phyloP scores from a whole-genome alignment of 306 rosid genomes.

The Mucuna pruriens region DNA sequence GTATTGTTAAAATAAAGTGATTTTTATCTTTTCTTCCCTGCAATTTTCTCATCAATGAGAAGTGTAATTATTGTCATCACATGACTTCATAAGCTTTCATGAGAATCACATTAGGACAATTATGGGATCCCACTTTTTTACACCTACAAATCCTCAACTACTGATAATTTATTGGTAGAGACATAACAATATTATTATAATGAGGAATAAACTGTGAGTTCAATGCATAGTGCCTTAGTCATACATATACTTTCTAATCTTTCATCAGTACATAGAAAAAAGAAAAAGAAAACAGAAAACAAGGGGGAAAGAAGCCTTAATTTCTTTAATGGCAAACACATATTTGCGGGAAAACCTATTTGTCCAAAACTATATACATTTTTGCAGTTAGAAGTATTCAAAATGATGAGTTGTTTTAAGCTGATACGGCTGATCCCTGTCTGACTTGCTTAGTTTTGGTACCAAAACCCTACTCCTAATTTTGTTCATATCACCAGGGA shows the following conservation, averaged over 20 bases:
- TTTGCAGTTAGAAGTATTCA: slow-evolving; percentile 66
- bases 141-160: slow-evolving; percentile 52
- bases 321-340: slow-evolving; percentile 36
- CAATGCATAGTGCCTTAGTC: slow-evolving; percentile 51
- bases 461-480: slow-evolving; percentile 58
- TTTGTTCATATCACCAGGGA: slow-evolving; percentile 64
- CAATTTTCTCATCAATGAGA: slow-evolving; percentile 60
- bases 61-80: slow-evolving; percentile 89
- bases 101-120: slow-evolving; percentile 80
- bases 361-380: slow-evolving; percentile 43
- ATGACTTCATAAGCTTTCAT: slow-evolving; percentile 80
- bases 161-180: slow-evolving; percentile 38
- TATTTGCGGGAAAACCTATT: slow-evolving; percentile 33
- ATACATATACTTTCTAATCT: slow-evolving; percentile 45
- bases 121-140: slow-evolving; percentile 67
- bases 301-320: slow-evolving; percentile 31
- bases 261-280: slow-evolving; percentile 41
- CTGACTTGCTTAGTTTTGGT: slow-evolving; percentile 76
- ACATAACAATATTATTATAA: slow-evolving; percentile 33
- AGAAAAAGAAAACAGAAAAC: not conserved
- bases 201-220: slow-evolving; percentile 43
- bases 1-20: slow-evolving; percentile 49
- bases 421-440: slow-evolving; percentile 83
- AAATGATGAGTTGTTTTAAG: slow-evolving; percentile 61
- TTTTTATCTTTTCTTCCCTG: slow-evolving; percentile 34